Conservation (phyloP, 768 basidiomycete species). For the Termitomyces sp. region DNA sequence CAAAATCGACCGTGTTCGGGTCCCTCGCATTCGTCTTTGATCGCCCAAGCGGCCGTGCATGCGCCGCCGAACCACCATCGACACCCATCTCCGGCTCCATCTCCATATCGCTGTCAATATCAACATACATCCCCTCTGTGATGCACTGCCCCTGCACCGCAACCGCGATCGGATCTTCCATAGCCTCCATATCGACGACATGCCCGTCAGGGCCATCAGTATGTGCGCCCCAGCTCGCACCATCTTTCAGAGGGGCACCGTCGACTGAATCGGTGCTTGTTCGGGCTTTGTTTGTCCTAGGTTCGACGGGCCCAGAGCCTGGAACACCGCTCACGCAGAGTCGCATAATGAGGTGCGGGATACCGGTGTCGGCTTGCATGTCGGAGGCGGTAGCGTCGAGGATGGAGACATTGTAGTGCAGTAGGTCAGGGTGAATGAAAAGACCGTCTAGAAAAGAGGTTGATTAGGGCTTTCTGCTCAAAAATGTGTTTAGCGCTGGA, state of each 20-base stretch:
- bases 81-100: conserved; percentile 19
- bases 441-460: neutral
- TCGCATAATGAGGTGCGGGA: conserved; percentile 51
- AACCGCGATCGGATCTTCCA: conserved; percentile 8
- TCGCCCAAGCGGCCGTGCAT: neutral
- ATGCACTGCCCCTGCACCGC: neutral
- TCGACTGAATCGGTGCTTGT: neutral
- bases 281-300: neutral
- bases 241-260: neutral
- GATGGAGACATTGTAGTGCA: conserved; percentile 75
- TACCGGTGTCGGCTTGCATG: conserved; percentile 5
- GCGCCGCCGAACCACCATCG: neutral
- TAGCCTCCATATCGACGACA: conserved; percentile 22
- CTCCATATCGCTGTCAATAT: conserved; percentile 7
- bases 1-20: conserved; percentile 73
- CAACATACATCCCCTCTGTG: conserved; percentile 5
- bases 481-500: neutral
- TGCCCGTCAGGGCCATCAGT: conserved; percentile 38
- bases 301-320: conserved; percentile 14
- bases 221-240: conserved; percentile 24
- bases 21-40: conserved; percentile 4
- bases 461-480: neutral
- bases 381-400: conserved; percentile 45
- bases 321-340: conserved; percentile 34
- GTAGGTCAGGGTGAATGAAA: conserved; percentile 19